Evolutionary conservation across 2,329 filamentous ascomycete genomes (phyloP), one percentile per base, ranked within the genome.

Genomic region (Exophiala alcalophila): DNA sequence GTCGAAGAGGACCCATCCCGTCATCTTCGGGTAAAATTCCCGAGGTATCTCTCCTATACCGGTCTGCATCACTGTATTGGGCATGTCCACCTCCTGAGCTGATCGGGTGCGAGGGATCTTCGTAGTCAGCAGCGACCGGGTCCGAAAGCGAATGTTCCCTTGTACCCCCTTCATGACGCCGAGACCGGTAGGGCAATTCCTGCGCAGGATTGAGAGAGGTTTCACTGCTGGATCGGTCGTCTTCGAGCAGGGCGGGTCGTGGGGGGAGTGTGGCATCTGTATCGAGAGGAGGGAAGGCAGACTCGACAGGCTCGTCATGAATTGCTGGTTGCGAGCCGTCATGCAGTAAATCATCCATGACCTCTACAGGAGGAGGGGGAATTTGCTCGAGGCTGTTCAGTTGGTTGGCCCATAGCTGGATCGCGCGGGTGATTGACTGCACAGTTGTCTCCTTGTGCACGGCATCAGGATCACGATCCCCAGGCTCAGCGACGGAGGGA

Each of bases 1-100:
- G 73, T 56, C 86, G 74, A 55, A 91, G 63, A 40, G 68, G 64
- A 12, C 76, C 71, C 82, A 87, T 90, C 30, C 86, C 86, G 69
- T 92, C 86, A 58, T 91, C 84, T 59, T 83, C 86, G 1, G 86
- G 85, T 27, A 88, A 61, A 11, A 59, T 52, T 6, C 45, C 53
- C 9, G 54, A 53, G n/a, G 44, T 50, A 47, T 54, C 47, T 36
- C 53, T 40, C 31, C 47, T 41, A n/a, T n/a, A n/a, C 14, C 53
- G 41, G 29, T 56, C 53, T 2, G 40, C 49, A 12, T 42, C 28
- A 16, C 55, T 55, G 35, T 57, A 54, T 40, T 26, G 54, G 18
- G 23, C 36, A 33, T 24, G 39, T 16, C 37, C 21, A 15, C 28
- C 11, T 25, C 48, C 33, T 7, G n/a, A 32, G 19, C 25, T 28